These are phyloP conservation scores for Chaetomium tenue DNA, from an alignment of 495 filamentous ascomycete genomes.

Conservation along the genomic window DNA sequence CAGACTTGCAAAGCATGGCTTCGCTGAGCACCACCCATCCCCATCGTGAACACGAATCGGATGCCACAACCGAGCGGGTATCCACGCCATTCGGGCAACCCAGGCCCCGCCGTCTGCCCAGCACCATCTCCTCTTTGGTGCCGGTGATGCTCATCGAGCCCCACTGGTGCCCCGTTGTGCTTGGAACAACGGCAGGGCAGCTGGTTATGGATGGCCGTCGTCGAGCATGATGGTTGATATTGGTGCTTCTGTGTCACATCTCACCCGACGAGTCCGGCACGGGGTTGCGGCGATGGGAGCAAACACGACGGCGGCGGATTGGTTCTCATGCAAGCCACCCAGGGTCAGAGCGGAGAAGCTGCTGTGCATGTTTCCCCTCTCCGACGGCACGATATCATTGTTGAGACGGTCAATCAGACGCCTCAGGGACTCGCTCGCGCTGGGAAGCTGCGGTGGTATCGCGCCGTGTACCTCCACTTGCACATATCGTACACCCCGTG, in stretches of 20 bases:
- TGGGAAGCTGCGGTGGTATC: background rate
- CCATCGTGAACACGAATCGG: conserved; percentile 18
- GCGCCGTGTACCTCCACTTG: too few relatives aligned
- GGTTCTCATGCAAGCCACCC: conserved; percentile 16
- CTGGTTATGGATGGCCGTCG: background rate
- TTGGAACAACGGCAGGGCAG: background rate
- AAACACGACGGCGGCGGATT: conserved; percentile 11
- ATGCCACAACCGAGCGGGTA: conserved; percentile 17
- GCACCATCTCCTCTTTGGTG: background rate
- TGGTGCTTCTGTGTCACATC: conserved; percentile 13
- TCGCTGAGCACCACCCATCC: background rate
- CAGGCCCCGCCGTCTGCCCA: background rate
- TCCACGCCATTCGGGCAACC: conserved; percentile 16
- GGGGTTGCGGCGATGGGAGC: conserved; percentile 10
- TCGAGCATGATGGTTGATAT: conserved; percentile 14
- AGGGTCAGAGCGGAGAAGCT: conserved; percentile 14
- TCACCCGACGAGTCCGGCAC: background rate
- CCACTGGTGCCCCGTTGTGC: background rate
- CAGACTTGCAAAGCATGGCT: conserved; percentile 5
- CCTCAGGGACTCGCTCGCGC: background rate
- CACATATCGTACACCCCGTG: background rate
- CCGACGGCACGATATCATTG: background rate
- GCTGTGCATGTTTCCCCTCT: background rate
- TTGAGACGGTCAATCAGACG: conserved; percentile 15
- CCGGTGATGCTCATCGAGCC: conserved; percentile 6